Evolutionary conservation across 1,284 basidiomycete species (phyloP), one percentile per base, ranked within the genome.

Genomic region (Paramarasmius palmivorus): DNA sequence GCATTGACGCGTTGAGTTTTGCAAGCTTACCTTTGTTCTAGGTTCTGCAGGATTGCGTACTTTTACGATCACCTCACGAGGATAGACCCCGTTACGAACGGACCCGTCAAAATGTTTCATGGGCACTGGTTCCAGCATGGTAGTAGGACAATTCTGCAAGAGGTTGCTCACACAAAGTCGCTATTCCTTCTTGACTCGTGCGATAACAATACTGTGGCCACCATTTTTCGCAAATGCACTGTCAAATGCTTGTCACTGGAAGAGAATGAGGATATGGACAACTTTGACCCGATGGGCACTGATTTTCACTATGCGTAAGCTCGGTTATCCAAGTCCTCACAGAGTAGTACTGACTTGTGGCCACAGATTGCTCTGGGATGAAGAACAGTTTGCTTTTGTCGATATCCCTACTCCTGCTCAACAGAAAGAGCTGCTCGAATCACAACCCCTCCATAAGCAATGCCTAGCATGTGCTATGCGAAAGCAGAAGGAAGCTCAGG

Each of bases 41-140:
- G 86, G 86, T 89, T 89, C 61, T 81, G 78, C 50, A 73, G 72
- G 25, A 84, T 89, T 46, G 73, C 73, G 7, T 86, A 84, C 59
- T 77, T 88, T 55, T 84, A 75, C 55, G 78, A 46, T n/a, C 25
- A 46, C 25, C 25, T 12, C 4, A 46, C 84, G 48, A 48, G 65
- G 26, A 59, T 49, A 4, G 69, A 65, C 44, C 58, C 60, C 52
- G 52, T 58, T 20, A 58, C 59, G 25, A 49, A 37, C 9, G 17
- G 19, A 40, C 29, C 36, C 8, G 49, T 54, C 20, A 81, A 79
- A 59, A 73, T 72, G 64, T 83, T 85, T 54, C 86, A 89, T 65
- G 82, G 73, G 0, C 81, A 84, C 52, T 89, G 87, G 86, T 74
- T 81, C 54, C 69, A 74, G 23, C 86, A 86, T 68, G 83, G 83